Conservation (phyloP, 371 early-diverging fungal genomes). For the Mucor racemosus region DNA sequence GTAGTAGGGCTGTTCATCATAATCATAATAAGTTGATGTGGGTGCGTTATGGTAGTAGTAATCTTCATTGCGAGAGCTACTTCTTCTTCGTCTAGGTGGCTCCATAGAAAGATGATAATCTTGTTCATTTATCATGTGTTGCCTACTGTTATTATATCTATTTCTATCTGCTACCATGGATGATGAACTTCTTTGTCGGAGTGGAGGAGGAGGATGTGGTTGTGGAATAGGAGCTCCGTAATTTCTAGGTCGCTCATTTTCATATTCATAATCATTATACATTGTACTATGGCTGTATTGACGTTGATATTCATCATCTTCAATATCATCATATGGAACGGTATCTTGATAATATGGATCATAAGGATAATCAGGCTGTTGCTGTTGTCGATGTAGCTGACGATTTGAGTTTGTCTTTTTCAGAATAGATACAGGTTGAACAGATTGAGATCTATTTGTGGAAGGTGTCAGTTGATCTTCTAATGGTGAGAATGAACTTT, state of each 20-base stretch:
- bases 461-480: not conserved
- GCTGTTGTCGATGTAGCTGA: not conserved
- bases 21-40: not conserved
- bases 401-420: conserved; percentile 19
- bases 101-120: not conserved
- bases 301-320: conserved; percentile 6
- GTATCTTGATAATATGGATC: conserved; percentile 1
- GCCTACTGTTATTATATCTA: not conserved
- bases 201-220: not conserved
- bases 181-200: not conserved
- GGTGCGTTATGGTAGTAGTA: not conserved
- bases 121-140: not conserved
- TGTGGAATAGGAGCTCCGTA: not conserved
- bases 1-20: conserved; percentile 2
- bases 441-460: not conserved
- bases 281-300: not conserved
- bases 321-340: not conserved
- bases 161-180: not conserved
- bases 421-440: conserved; percentile 24
- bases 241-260: not conserved
- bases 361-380: conserved; percentile 2
- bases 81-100: not conserved
- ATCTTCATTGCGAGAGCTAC: not conserved
- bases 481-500: not conserved
- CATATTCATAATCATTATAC: not conserved